phyloP scores from a whole-genome alignment of 2,329 filamentous ascomycete genomes.

The Paracamarosporium sp. region DNA sequence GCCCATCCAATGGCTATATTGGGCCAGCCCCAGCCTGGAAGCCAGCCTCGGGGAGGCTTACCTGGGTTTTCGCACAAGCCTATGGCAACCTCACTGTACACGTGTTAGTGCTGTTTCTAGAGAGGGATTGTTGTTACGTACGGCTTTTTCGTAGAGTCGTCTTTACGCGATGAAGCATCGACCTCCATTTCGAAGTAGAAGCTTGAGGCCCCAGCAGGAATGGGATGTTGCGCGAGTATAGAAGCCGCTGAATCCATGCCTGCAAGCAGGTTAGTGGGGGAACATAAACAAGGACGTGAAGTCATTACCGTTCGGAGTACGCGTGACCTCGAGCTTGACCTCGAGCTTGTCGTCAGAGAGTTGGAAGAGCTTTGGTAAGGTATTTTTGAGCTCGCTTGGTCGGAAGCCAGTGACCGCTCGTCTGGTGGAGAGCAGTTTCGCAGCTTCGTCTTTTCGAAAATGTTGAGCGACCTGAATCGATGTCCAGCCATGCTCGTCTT shows the following conservation, averaged over 20 bases:
- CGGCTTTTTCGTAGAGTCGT: neutral
- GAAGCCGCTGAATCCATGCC: neutral
- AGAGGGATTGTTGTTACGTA: neutral
- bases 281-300: too few species aligned
- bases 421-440: neutral
- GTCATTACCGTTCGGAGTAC: neutral
- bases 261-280: neutral
- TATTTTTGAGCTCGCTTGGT: neutral
- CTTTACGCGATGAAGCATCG: neutral
- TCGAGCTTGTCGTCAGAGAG: neutral
- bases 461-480: neutral
- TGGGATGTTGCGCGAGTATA: neutral
- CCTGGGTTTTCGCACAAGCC: neutral
- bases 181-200: neutral
- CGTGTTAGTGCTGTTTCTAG: neutral
- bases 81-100: neutral
- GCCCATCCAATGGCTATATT: neutral
- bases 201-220: neutral
- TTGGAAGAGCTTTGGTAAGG: neutral
- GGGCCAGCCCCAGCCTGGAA: neutral
- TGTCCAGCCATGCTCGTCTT: conserved; percentile 2
- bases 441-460: neutral
- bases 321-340: neutral
- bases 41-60: neutral
- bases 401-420: neutral